phyloP scores from a whole-genome alignment of 495 filamentous ascomycete species.

The Aspergillus bertholletiae region DNA sequence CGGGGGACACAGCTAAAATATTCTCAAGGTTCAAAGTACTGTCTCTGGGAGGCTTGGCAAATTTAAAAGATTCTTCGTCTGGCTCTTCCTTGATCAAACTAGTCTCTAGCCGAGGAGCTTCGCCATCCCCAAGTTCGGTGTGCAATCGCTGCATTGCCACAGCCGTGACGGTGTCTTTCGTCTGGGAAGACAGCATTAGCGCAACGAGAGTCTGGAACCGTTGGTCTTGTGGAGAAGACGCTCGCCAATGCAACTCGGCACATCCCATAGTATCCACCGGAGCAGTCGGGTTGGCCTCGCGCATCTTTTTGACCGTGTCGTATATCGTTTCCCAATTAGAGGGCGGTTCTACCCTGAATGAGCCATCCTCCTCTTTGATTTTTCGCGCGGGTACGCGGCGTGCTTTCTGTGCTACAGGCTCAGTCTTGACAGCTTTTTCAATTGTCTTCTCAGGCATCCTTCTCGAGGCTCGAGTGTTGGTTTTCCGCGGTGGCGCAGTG shows the following conservation, averaged over 20 bases:
- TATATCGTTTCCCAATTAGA: conserved; percentile 86
- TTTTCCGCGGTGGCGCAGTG: conserved; percentile 13
- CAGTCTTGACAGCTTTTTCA: conserved; percentile 20
- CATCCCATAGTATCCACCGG: conserved; percentile 99
- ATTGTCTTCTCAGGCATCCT: conserved; percentile 3
- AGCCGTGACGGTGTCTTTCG: conserved; percentile 91
- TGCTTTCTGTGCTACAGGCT: conserved; percentile 30
- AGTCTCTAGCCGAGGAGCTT: not conserved
- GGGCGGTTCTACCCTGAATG: conserved; percentile 59
- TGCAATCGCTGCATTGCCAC: conserved; percentile 78
- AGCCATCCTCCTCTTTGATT: conserved; percentile 53
- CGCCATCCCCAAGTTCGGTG: conserved; percentile 58
- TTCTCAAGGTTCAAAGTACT: conserved; percentile 70
- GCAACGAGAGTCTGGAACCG: conserved; percentile 90
- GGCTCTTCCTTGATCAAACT: conserved; percentile 14
- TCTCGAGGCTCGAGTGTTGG: conserved; percentile 14
- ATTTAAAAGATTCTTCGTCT: conserved; percentile 5
- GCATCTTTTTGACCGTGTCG: conserved; percentile 72
- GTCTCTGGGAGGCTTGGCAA: conserved; percentile 38
- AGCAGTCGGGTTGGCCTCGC: conserved; percentile 64
- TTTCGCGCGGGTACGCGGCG: conserved; percentile 64
- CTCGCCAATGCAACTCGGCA: conserved; percentile 59
- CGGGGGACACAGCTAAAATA: conserved; percentile 69
- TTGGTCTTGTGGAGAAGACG: conserved; percentile 50
- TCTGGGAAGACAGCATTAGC: conserved; percentile 95